Evolutionary conservation across 495 filamentous ascomycete species (phyloP).

Genomic region (Talaromyces thailandensis): DNA sequence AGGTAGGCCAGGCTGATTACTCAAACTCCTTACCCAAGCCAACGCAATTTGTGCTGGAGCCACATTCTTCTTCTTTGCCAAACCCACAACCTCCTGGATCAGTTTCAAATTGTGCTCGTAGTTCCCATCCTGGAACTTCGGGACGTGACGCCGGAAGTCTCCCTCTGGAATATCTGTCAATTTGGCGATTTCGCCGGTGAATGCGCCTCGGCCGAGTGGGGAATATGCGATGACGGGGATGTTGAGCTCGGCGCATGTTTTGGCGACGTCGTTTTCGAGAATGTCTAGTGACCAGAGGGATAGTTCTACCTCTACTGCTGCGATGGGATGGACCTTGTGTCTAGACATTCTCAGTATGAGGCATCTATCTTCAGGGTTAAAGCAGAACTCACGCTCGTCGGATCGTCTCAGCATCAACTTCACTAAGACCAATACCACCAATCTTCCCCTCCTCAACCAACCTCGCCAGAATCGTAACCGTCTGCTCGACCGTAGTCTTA

Average conservation of each 20-base stretch:
- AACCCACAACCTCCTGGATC: slow-evolving; percentile 50
- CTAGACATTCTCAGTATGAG: slow-evolving; percentile 10
- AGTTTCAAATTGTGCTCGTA: slow-evolving; percentile 69
- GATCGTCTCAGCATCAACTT: slow-evolving; percentile 67
- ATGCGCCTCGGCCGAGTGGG: slow-evolving; percentile 42
- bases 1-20: slow-evolving; percentile 50
- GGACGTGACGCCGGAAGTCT: slow-evolving; percentile 43
- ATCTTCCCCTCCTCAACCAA: slow-evolving; percentile 70
- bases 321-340: slow-evolving; percentile 58
- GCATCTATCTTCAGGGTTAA: not conserved
- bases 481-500: slow-evolving; percentile 49
- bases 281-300: slow-evolving; percentile 61
- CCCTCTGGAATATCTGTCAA: slow-evolving; percentile 50
- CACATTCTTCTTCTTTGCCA: slow-evolving; percentile 62
- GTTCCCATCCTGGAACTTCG: slow-evolving; percentile 60
- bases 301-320: slow-evolving; percentile 71
- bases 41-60: slow-evolving; percentile 72
- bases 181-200: slow-evolving; percentile 55
- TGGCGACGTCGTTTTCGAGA: slow-evolving; percentile 64
- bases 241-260: slow-evolving; percentile 57
- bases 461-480: slow-evolving; percentile 45
- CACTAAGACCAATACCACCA: slow-evolving; percentile 66
- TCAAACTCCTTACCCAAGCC: slow-evolving; percentile 54
- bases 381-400: slow-evolving; percentile 44
- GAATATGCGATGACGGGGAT: slow-evolving; percentile 67